phyloP scores from a whole-genome alignment of 1,139 yeast genomes.

The Suhomyces chickasaworum region DNA sequence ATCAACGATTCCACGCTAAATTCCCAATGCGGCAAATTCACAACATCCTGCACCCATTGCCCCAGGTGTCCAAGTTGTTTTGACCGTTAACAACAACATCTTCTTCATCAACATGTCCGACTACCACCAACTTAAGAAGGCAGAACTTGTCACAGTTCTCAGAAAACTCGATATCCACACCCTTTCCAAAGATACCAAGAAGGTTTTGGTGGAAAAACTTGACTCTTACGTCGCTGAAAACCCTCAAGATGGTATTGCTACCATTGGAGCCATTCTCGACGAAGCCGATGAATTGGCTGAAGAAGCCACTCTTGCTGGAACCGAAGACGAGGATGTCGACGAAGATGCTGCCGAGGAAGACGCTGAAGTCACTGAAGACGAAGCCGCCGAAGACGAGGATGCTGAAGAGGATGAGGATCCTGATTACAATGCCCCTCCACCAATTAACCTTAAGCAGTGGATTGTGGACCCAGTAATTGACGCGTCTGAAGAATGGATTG shows the following conservation, averaged over 20 bases:
- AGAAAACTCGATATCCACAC: constrained; percentile 39
- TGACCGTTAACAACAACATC: constrained; percentile 3
- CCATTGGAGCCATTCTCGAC: constrained; percentile 20
- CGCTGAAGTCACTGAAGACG: constrained; percentile 28
- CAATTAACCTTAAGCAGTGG: constrained; percentile 43
- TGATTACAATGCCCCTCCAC: constrained; percentile 40
- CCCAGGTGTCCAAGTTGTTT: constrained; percentile 1
- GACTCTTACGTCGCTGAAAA: constrained; percentile 38
- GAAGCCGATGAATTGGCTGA: constrained; percentile 24
- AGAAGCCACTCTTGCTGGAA: constrained; percentile 21
- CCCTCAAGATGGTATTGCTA: constrained; percentile 40
- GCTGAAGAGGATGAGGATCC: constrained; percentile 25
- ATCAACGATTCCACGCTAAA: no score
- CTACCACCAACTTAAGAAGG: constrained; percentile 36
- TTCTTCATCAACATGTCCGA: constrained; percentile 26
- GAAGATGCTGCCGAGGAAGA: constrained; percentile 19
- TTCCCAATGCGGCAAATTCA: constrained; percentile 4
- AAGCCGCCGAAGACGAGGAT: constrained; percentile 26
- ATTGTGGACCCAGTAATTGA: constrained; percentile 43
- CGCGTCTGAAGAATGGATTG: constrained; percentile 29
- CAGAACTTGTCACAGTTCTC: constrained; percentile 41
- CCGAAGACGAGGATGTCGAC: constrained; percentile 25
- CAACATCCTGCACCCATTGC: constrained; percentile 6
- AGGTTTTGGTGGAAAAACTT: constrained; percentile 44
- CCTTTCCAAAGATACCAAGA: constrained; percentile 45